These are phyloP conservation scores for Clathrus columnatus DNA, from an alignment of 768 basidiomycete genomes.

Conservation along the genomic window DNA sequence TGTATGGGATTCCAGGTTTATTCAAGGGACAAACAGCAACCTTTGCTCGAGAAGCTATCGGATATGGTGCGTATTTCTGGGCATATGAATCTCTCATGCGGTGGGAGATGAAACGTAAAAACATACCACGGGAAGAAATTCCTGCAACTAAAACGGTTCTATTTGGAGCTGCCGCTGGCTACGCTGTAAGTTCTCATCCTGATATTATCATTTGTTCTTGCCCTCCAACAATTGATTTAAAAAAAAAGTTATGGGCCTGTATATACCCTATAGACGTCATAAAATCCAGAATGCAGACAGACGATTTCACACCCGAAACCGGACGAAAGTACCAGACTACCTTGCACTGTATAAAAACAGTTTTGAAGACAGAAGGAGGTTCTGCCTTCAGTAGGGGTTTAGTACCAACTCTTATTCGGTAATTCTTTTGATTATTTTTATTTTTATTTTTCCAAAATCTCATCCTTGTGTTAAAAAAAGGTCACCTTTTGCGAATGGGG, in stretches of 20 bases:
- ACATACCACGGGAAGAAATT: constrained; percentile 68
- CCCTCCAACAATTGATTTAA: too few species aligned
- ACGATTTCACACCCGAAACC: constrained; percentile 66
- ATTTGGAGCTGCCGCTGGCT: constrained; percentile 89
- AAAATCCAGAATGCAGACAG: constrained; percentile 94
- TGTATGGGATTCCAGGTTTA: constrained; percentile 72
- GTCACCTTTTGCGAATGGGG: constrained; percentile 93
- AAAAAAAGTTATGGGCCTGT: constrained; percentile 83
- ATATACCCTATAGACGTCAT: constrained; percentile 97
- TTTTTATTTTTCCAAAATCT: not conserved
- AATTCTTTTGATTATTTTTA: constrained; percentile 19
- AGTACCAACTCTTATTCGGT: constrained; percentile 86
- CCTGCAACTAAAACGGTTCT: constrained; percentile 68
- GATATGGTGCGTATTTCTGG: constrained; percentile 85
- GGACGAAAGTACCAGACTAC: constrained; percentile 79
- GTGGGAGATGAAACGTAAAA: constrained; percentile 67
- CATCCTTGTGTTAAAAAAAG: constrained; percentile 29
- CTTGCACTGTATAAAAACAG: constrained; percentile 71
- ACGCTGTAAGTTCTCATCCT: constrained; percentile 50
- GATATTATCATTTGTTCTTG: constrained; percentile 9
- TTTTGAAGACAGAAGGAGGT: constrained; percentile 78
- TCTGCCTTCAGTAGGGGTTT: constrained; percentile 85
- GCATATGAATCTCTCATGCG: constrained; percentile 90
- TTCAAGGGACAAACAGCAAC: constrained; percentile 93
- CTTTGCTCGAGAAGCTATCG: constrained; percentile 70